phyloP scores from a whole-genome alignment of 352 stramenopile genomes.

The Globisporangium uncinulatum region DNA sequence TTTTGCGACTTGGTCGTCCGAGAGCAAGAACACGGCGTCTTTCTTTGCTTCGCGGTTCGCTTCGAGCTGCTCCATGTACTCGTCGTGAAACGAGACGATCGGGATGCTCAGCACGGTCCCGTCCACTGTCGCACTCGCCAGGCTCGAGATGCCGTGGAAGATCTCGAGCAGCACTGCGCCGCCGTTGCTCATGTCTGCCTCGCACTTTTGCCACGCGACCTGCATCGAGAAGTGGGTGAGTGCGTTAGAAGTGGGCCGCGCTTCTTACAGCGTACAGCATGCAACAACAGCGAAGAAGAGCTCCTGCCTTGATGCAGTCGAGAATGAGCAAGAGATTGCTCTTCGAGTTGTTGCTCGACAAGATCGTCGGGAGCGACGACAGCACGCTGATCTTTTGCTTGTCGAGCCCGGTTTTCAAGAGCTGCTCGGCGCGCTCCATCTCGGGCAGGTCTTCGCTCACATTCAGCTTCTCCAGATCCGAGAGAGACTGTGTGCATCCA shows the following conservation, averaged over 20 bases:
- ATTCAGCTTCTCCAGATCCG: slow-evolving; percentile 82
- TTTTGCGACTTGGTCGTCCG: slow-evolving; percentile 72
- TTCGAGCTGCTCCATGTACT: slow-evolving; percentile 49
- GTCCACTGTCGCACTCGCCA: slow-evolving; percentile 61
- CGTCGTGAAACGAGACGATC: slow-evolving; percentile 51
- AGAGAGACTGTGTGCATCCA: slow-evolving; percentile 44
- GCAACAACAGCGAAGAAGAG: not conserved
- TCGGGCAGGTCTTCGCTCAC: slow-evolving; percentile 80
- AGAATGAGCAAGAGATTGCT: slow-evolving; percentile 51
- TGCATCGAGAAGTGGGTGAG: slow-evolving; percentile 5
- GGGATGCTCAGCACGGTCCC: slow-evolving; percentile 63
- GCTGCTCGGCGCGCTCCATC: slow-evolving; percentile 71
- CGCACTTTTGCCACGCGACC: slow-evolving; percentile 63
- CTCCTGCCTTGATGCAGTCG: slow-evolving; percentile 67
- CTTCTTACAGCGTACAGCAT: not conserved
- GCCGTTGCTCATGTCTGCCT: slow-evolving; percentile 42
- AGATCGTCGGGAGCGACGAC: slow-evolving; percentile 56
- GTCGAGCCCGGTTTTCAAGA: slow-evolving; percentile 69
- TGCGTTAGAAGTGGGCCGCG: not conserved
- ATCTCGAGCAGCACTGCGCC: slow-evolving; percentile 48
- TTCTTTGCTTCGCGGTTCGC: slow-evolving; percentile 43
- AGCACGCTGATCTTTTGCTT: slow-evolving; percentile 81
- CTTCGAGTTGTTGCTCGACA: slow-evolving; percentile 73
- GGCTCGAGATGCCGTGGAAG: slow-evolving; percentile 46
- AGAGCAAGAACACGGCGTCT: slow-evolving; percentile 58